Conservation (phyloP, 2,329 filamentous ascomycete species). For the Stylonectria norvegica region DNA sequence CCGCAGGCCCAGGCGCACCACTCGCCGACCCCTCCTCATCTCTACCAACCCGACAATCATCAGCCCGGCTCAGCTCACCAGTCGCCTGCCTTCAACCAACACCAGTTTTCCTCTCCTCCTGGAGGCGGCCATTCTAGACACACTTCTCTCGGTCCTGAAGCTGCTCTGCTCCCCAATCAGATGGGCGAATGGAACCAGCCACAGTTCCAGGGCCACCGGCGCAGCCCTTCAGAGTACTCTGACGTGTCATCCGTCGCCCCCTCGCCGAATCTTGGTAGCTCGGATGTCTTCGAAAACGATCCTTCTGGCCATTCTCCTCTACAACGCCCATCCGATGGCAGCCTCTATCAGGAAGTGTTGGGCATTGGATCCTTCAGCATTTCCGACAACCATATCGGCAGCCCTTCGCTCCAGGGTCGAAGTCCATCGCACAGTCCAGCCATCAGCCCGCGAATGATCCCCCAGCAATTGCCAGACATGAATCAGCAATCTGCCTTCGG, state of each 20-base stretch:
- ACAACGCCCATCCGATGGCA: slow-evolving; percentile 67
- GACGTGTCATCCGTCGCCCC: slow-evolving; percentile 83
- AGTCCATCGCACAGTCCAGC: slow-evolving; percentile 76
- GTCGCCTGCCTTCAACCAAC: slow-evolving; percentile 55
- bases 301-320: slow-evolving; percentile 75
- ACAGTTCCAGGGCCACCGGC: slow-evolving; percentile 76
- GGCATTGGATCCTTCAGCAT: slow-evolving; percentile 78
- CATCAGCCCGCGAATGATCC: slow-evolving; percentile 59
- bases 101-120: slow-evolving; percentile 52
- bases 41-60: slow-evolving; percentile 48
- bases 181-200: slow-evolving; percentile 51
- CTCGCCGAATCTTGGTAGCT: slow-evolving; percentile 75
- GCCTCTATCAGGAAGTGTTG: slow-evolving; percentile 73
- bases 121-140: slow-evolving; percentile 53
- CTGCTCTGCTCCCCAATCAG: slow-evolving; percentile 53
- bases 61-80: slow-evolving; percentile 50
- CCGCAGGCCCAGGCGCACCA: slow-evolving; percentile 54
- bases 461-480: slow-evolving; percentile 54
- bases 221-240: slow-evolving; percentile 85
- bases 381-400: slow-evolving; percentile 64
- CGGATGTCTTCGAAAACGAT: slow-evolving; percentile 74
- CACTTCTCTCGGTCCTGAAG: slow-evolving; percentile 55
- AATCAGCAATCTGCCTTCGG: slow-evolving; percentile 47
- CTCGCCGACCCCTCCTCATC: slow-evolving; percentile 54
- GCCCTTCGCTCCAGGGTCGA: slow-evolving; percentile 64